A percentile compares a stretch with the other conserved stretches of the same genome.
Conservation (phyloP, 441 rosid genomes). For the Arabidopsis lyrata region DNA sequence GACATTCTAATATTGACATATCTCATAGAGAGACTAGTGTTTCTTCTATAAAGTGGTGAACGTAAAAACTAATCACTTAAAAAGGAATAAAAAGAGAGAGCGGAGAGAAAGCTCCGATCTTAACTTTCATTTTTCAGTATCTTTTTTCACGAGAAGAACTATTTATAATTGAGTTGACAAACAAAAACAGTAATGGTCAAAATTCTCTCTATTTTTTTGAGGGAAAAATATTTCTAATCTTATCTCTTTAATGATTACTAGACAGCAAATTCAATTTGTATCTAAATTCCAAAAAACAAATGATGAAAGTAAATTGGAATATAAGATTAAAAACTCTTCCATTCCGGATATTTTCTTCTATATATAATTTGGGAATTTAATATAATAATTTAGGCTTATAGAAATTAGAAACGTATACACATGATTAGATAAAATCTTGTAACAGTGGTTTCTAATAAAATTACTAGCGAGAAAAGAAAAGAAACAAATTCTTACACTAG, state of each 20-base stretch:
- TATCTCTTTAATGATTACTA: neutral
- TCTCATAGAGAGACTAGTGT: neutral
- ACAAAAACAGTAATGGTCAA: neutral
- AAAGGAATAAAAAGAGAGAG: neutral
- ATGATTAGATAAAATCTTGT: neutral
- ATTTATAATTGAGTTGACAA: neutral
- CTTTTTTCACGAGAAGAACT: neutral
- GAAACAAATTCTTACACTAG: neutral
- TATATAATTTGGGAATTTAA: neutral
- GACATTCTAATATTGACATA: too few relatives aligned
- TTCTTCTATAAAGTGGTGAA: neutral
- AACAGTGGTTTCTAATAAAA: neutral
- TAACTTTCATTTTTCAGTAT: neutral
- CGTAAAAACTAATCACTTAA: neutral
- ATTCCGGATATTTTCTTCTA: neutral
- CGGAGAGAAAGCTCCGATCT: neutral
- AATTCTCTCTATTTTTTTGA: neutral
- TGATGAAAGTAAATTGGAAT: neutral
- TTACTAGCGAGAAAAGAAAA: neutral
- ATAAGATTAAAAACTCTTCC: too few relatives aligned
- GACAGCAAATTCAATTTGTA: neutral
- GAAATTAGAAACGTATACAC: neutral
- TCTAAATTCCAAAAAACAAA: neutral
- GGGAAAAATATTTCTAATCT: neutral
- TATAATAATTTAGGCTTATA: too few relatives aligned